Conservation (phyloP, 2,329 filamentous ascomycete species). For the Fusarium zealandicum region DNA sequence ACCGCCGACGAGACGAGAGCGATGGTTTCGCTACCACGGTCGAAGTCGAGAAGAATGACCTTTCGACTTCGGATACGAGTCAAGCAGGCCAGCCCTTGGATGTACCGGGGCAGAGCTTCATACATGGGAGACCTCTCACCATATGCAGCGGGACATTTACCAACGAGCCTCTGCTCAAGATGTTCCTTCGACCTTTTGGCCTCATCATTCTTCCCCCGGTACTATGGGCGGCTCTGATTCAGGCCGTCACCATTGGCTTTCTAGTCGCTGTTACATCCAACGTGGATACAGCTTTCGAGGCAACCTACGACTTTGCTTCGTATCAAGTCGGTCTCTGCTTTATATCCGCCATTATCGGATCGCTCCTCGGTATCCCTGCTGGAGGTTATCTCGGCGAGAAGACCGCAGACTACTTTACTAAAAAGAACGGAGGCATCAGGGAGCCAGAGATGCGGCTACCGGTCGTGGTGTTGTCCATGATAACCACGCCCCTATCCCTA, state of each 20-base stretch:
- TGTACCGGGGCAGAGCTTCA: conserved; percentile 27
- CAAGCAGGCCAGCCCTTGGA: neutral
- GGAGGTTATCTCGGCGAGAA: conserved; percentile 58
- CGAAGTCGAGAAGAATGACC: conserved; percentile 16
- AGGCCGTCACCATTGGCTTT: conserved; percentile 63
- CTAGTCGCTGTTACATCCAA: conserved; percentile 63
- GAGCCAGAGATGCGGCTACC: conserved; percentile 68
- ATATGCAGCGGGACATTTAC: conserved; percentile 54
- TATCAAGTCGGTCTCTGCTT: conserved; percentile 61
- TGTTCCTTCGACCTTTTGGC: conserved; percentile 58
- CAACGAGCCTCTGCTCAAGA: conserved; percentile 54
- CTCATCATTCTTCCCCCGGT: conserved; percentile 60
- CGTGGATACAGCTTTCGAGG: conserved; percentile 52
- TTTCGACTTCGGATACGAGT: conserved; percentile 22
- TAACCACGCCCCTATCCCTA: conserved; percentile 57
- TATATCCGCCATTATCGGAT: conserved; percentile 56
- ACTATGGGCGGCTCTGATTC: conserved; percentile 62
- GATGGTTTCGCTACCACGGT: conserved; percentile 5
- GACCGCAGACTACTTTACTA: conserved; percentile 57
- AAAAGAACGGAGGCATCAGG: conserved; percentile 61
- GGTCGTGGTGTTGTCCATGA: conserved; percentile 57
- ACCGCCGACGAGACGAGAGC: conserved; percentile 37
- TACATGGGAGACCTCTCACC: conserved; percentile 47
- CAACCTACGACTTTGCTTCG: conserved; percentile 53
- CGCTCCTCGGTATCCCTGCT: conserved; percentile 56